phyloP scores from a whole-genome alignment of 2,329 filamentous ascomycete genomes.

The Graphium sp. region DNA sequence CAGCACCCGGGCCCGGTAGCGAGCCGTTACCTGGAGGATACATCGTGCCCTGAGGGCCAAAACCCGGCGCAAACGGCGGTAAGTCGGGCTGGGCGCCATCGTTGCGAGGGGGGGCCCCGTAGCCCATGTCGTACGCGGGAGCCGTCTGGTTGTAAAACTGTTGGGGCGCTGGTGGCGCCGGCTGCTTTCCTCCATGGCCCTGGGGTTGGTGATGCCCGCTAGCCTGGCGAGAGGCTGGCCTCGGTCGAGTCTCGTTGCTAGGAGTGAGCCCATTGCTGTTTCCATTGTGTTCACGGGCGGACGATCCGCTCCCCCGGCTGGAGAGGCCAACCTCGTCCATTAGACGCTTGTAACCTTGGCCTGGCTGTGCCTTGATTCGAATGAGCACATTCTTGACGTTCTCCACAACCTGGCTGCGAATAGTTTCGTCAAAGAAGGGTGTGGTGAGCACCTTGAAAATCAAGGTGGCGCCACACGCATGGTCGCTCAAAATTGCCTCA shows the following conservation, averaged over 20 bases:
- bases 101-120: conserved; percentile 27
- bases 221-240: conserved; percentile 38
- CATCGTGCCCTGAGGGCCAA: conserved; percentile 31
- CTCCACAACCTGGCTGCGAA: conserved; percentile 75
- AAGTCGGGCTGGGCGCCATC: conserved; percentile 34
- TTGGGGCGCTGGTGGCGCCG: conserved; percentile 12
- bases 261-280: too few relatives aligned
- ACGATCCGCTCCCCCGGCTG: conserved; percentile 32
- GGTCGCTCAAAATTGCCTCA: conserved; percentile 81
- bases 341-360: conserved; percentile 91
- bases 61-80: conserved; percentile 31
- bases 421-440: conserved; percentile 88
- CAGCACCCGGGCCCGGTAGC: conserved; percentile 25
- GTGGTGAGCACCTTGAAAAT: conserved; percentile 99
- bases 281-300: conserved; percentile 24
- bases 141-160: conserved; percentile 33
- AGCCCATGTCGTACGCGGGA: conserved; percentile 32
- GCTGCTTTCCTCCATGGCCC: conserved; percentile 9
- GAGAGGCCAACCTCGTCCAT: conserved; percentile 98
- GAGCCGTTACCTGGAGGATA: conserved; percentile 27
- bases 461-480: conserved; percentile 79
- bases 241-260: conserved; percentile 31
- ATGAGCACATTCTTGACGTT: conserved; percentile 81
- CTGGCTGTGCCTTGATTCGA: conserved; percentile 81
- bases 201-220: conserved; percentile 24